phyloP scores from a whole-genome alignment of 176 grass and related monocot genomes.

The Melocanna baccifera region DNA sequence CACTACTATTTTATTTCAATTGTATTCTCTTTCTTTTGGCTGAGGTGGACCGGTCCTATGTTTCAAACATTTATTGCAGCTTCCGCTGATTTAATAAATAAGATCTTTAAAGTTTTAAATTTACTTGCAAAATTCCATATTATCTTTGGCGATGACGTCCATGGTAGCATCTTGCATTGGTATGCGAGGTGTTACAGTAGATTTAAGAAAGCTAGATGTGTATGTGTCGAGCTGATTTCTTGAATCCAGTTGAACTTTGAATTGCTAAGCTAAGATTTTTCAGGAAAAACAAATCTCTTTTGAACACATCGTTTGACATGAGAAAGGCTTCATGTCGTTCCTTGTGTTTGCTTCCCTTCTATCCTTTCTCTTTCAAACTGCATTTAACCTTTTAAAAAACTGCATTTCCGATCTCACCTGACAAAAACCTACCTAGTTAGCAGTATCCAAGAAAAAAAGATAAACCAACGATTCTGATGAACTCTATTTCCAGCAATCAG shows the following conservation, averaged over 20 bases:
- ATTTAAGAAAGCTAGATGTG: background rate
- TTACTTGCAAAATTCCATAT: too few species aligned
- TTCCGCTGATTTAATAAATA: too few species aligned
- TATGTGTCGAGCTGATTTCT: background rate
- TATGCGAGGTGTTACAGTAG: too few species aligned
- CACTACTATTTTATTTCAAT: too few species aligned
- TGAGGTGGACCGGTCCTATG: too few species aligned
- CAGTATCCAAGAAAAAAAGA: conserved; percentile 18
- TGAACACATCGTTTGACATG: background rate
- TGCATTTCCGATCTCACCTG: background rate
- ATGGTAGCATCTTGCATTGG: too few species aligned
- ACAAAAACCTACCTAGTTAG: background rate
- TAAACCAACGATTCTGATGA: background rate
- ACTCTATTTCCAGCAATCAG: background rate
- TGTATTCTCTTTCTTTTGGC: too few species aligned
- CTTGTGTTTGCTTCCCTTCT: background rate
- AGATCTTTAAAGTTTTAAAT: too few species aligned
- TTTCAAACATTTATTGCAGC: too few species aligned
- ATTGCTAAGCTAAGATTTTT: background rate
- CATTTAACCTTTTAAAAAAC: background rate
- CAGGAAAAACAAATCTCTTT: background rate
- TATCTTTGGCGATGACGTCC: too few species aligned
- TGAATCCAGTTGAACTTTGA: background rate
- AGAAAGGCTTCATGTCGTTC: background rate
- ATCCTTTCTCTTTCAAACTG: background rate